Percentiles rank a stretch among this genome's conserved stretches.
Evolutionary conservation across 2,329 filamentous ascomycete species (phyloP).

Genomic region (Aureobasidium sp.): DNA sequence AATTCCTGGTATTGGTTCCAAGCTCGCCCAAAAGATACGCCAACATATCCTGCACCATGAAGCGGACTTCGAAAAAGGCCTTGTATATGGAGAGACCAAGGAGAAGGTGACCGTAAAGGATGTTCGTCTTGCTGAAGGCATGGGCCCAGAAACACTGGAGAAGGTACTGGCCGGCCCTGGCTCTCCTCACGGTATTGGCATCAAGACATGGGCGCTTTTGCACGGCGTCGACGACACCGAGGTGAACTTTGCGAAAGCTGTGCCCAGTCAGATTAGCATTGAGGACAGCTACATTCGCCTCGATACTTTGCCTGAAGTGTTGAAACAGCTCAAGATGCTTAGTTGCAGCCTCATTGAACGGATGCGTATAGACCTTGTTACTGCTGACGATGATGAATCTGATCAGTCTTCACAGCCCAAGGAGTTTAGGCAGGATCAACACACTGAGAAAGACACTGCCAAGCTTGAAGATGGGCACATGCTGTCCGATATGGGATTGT

Average conservation of each 20-base stretch:
- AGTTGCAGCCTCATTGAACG: conserved; percentile 62
- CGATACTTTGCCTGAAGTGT: conserved; percentile 53
- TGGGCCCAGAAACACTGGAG: conserved; percentile 58
- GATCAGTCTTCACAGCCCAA: conserved; percentile 19
- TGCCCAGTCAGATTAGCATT: conserved; percentile 86
- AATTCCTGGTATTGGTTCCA: conserved; percentile 79
- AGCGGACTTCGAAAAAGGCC: conserved; percentile 34
- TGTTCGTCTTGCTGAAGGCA: conserved; percentile 52
- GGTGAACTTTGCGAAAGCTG: conserved; percentile 59
- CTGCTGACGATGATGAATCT: conserved; percentile 34
- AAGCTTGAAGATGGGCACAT: neutral
- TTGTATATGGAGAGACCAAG: conserved; percentile 42
- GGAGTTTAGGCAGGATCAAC: neutral
- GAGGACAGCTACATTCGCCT: conserved; percentile 82
- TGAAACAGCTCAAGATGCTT: conserved; percentile 59
- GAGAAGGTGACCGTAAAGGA: conserved; percentile 55
- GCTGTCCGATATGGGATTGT: neutral
- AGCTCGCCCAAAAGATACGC: conserved; percentile 60
- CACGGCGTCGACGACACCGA: conserved; percentile 71
- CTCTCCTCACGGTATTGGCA: conserved; percentile 60
- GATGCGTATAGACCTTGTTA: conserved; percentile 68
- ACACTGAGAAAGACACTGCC: no score
- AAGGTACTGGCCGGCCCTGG: conserved; percentile 61
- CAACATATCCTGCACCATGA: conserved; percentile 46
- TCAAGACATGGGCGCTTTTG: conserved; percentile 65